Evolutionary conservation across 2,329 filamentous ascomycete genomes (phyloP).

Genomic region (Colletotrichum sp.): DNA sequence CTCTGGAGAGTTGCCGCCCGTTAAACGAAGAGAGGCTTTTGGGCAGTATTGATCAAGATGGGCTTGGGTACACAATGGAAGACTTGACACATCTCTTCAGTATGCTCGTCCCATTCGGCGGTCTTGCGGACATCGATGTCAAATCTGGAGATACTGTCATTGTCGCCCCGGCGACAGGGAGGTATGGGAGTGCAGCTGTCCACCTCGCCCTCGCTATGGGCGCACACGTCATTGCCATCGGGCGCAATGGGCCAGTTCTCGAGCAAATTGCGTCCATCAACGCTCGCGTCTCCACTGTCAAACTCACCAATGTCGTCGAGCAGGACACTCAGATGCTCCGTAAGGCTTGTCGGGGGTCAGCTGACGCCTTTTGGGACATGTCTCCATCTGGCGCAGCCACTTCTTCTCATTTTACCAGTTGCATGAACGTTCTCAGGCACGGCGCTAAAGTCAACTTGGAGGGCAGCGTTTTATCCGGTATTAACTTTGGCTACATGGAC

Average conservation of each 20-base stretch:
- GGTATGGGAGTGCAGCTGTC: conserved; percentile 53
- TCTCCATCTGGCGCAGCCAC: not conserved
- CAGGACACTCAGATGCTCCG: conserved; percentile 34
- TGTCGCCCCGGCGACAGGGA: conserved; percentile 55
- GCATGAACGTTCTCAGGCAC: not conserved
- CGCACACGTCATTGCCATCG: conserved; percentile 56
- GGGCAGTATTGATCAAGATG: not conserved
- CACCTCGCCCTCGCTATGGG: conserved; percentile 55
- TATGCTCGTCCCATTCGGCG: conserved; percentile 49
- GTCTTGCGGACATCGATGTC: conserved; percentile 44
- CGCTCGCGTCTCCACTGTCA: conserved; percentile 37
- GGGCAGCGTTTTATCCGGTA: not conserved
- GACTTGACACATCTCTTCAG: conserved; percentile 44
- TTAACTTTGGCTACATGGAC: not conserved
- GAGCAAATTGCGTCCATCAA: conserved; percentile 30
- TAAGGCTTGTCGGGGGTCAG: not conserved
- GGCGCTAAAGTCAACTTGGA: not conserved
- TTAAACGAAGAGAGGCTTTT: conserved; percentile 33
- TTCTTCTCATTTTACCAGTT: not conserved
- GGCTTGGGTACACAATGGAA: conserved; percentile 43
- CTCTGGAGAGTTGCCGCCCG: conserved; percentile 37
- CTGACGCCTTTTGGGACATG: not conserved
- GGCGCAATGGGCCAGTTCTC: conserved; percentile 42
- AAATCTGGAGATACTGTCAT: conserved; percentile 53
- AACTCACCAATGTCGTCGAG: conserved; percentile 42